phyloP scores from a whole-genome alignment of 1,139 yeast species.

The Candida glucosophila region DNA sequence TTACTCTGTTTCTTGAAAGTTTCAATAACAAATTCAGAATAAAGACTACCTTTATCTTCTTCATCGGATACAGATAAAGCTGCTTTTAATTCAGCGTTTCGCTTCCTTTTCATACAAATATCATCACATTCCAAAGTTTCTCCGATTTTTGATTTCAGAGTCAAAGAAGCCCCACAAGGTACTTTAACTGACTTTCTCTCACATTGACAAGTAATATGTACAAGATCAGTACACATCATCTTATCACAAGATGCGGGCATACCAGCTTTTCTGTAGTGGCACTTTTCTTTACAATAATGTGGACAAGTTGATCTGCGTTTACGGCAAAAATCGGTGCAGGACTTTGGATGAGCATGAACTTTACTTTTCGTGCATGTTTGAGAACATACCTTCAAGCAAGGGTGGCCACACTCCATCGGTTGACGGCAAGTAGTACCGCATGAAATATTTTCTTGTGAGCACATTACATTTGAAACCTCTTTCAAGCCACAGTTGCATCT shows the following conservation, averaged over 20 bases:
- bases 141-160: conserved; percentile 19
- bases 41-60: conserved; percentile 18
- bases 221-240: conserved; percentile 36
- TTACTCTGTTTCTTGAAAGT: conserved; percentile 41
- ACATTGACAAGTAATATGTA: conserved; percentile 53
- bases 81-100: conserved; percentile 54
- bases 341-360: conserved; percentile 22
- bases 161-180: conserved; percentile 46
- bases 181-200: conserved; percentile 41
- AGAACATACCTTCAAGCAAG: conserved; percentile 55
- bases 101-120: conserved; percentile 51
- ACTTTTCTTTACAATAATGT: conserved; percentile 51
- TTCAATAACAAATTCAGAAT: conserved; percentile 33
- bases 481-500: conserved; percentile 64
- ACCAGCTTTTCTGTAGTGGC: conserved; percentile 50
- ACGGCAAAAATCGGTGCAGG: conserved; percentile 55
- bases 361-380: conserved; percentile 24
- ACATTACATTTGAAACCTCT: conserved; percentile 54
- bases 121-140: conserved; percentile 52
- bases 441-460: conserved; percentile 62
- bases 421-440: conserved; percentile 66
- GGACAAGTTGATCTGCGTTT: conserved; percentile 46
- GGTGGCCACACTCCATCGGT: conserved; percentile 59
- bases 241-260: conserved; percentile 30
- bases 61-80: conserved; percentile 46